Evolutionary conservation across 495 filamentous ascomycete genomes (phyloP), one percentile per base, ranked within the genome.

Genomic region (Penicillium cosmopolitanum): DNA sequence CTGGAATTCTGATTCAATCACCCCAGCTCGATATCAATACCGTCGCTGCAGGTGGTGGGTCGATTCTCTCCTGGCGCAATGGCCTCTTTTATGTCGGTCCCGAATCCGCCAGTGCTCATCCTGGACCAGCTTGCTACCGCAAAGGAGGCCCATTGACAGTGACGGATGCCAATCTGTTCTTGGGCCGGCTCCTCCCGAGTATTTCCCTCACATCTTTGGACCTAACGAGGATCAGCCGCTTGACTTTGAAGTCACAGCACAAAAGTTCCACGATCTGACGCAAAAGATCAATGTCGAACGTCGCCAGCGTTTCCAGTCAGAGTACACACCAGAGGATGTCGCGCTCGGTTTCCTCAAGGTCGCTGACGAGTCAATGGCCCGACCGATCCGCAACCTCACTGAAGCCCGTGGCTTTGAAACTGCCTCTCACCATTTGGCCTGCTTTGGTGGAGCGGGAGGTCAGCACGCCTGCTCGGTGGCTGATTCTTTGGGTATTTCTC

Each of bases 1-100:
- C 95, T 2, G 95, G 95, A 23, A 92, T 98, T 6, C 92, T 93
- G 0, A 96, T 98, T 35, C 95, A 98, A 65, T 93, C 89, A 0
- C 95, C 95, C 0, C 95, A 98, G 66, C 84, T 98, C 1, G 95
- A 98, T 74, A 97, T 98, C 74, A 98, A 98, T 73, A 98, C 95
- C 0, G 94, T 98, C 33, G 94, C 94, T 18, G 94, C 94, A 18
- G 94, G 94, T 42, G 94, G 94, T 55, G 94, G 94, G 16, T 96
- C 92, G 4, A 85, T 92, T 50, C 82, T 98, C 4, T 91, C 93
- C 65, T 98, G 88, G 81, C 85, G 87, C 47, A 97, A 98, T 61
- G 94, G 95, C 6, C 78, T 98, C 11, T 98, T 98, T 66, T 92
- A 96, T n/a, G 94, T 97, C 31, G 94, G 94, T 0, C 94, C 94